A percentile compares a stretch with the other conserved stretches of the same genome.
These are phyloP conservation scores for Sporothrix pseudoabietina DNA, from an alignment of 2,329 filamentous ascomycete species.

Conservation along the genomic window DNA sequence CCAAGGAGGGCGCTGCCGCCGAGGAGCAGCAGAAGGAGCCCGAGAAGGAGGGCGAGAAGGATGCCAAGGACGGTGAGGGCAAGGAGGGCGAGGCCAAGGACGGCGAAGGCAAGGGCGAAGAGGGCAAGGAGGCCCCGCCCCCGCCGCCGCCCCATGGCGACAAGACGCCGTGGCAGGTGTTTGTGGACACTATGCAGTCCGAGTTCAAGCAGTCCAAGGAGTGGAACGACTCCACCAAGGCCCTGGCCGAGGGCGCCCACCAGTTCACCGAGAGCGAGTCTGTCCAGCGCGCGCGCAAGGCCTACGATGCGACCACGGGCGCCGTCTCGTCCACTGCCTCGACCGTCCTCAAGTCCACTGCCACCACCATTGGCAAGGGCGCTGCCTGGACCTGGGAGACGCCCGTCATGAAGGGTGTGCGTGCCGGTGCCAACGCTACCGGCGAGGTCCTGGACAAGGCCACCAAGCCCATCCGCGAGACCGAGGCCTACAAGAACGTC, in stretches of 20 bases:
- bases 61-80: conserved; percentile 50
- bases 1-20: conserved; percentile 42
- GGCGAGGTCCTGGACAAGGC: conserved; percentile 88
- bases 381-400: conserved; percentile 98
- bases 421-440: conserved; percentile 82
- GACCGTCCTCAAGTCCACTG: conserved; percentile 81
- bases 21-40: neutral
- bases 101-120: conserved; percentile 48
- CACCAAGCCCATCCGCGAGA: conserved; percentile 91
- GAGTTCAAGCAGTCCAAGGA: conserved; percentile 98
- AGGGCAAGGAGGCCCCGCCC: conserved; percentile 64
- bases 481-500: conserved; percentile 90
- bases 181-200: conserved; percentile 89
- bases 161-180: conserved; percentile 98
- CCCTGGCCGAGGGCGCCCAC: conserved; percentile 82
- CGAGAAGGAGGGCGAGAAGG: conserved; percentile 43
- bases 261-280: conserved; percentile 92
- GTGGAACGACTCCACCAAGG: conserved; percentile 98
- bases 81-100: conserved; percentile 52
- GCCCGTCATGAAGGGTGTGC: conserved; percentile 83
- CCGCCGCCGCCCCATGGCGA: conserved; percentile 96
- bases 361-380: conserved; percentile 82
- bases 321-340: conserved; percentile 78
- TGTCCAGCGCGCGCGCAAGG: conserved; percentile 80
- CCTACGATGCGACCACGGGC: conserved; percentile 83